phyloP scores from a whole-genome alignment of 139 green algal species.

The Chlamydomonas eustigma region DNA sequence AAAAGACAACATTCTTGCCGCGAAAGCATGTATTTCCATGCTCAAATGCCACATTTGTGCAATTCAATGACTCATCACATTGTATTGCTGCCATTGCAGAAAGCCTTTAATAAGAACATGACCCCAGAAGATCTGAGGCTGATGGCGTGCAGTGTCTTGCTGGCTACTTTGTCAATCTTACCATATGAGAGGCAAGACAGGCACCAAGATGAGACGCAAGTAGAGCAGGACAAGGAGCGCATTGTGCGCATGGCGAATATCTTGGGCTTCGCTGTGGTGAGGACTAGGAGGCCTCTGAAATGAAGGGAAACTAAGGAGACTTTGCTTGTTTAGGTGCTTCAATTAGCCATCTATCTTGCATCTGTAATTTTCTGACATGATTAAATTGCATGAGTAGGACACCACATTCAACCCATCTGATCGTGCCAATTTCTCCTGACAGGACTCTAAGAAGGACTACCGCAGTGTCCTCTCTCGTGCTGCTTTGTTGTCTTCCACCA shows the following conservation, averaged over 20 bases:
- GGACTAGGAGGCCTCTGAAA: no score
- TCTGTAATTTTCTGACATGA: no score
- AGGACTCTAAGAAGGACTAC: slow-evolving; percentile 26
- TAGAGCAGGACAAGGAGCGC: slow-evolving; percentile 82
- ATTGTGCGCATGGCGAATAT: slow-evolving; percentile 89
- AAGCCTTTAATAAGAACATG: slow-evolving; percentile 31
- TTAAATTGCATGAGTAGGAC: no score
- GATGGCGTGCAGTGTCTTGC: slow-evolving; percentile 86
- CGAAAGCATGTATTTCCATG: no score
- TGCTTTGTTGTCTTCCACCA: slow-evolving; percentile 77
- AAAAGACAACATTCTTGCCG: no score
- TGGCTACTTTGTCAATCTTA: slow-evolving; percentile 85
- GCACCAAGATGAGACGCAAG: slow-evolving; percentile 41
- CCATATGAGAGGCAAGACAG: slow-evolving; percentile 74
- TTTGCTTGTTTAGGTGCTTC: no score
- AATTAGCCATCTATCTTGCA: no score
- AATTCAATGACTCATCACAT: no score
- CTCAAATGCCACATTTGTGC: no score
- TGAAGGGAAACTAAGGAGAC: no score
- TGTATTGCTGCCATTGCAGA: slow-evolving; percentile 16
- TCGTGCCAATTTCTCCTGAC: no score
- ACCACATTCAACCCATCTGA: no score
- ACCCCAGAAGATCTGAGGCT: slow-evolving; percentile 33
- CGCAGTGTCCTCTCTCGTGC: slow-evolving; percentile 57
- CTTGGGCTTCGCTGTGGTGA: slow-evolving; percentile 78